A percentile compares a stretch with the other conserved stretches of the same genome.
Evolutionary conservation across 2,329 filamentous ascomycete species (phyloP).

Genomic region (Elsinoe arachidis): DNA sequence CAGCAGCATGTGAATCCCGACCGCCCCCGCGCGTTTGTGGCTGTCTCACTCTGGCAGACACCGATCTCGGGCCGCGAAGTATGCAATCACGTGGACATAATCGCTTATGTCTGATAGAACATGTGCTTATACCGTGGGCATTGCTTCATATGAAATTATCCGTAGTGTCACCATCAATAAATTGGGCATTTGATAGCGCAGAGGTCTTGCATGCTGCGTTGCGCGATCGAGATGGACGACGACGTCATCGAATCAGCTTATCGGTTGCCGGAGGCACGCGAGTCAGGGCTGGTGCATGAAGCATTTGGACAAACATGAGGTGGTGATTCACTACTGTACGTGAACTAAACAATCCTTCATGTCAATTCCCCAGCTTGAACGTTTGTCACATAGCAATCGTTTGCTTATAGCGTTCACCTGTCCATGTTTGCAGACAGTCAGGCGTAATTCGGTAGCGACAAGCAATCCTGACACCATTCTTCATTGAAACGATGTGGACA

Average conservation of each 20-base stretch:
- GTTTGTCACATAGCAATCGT: no score
- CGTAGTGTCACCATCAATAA: background rate
- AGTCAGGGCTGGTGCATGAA: background rate
- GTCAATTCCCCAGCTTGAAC: no score
- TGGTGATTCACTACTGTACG: no score
- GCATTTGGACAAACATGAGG: background rate
- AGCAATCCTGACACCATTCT: no score
- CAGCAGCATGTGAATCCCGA: background rate
- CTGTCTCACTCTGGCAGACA: background rate
- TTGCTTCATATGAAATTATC: background rate
- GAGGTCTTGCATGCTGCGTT: background rate
- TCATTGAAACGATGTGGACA: no score
- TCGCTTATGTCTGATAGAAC: background rate
- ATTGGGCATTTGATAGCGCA: no score
- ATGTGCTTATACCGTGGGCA: background rate
- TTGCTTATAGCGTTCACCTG: no score
- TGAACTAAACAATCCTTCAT: no score
- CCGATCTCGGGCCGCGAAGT: constrained; percentile 1
- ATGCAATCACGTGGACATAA: background rate
- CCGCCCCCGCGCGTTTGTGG: constrained; percentile 5
- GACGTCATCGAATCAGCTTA: constrained; percentile 7
- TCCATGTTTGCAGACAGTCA: no score
- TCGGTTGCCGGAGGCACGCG: background rate
- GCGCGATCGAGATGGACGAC: constrained; percentile 7
- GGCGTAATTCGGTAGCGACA: no score